Conservation (phyloP, 2,329 filamentous ascomycete species). For the Colletotrichum sp. region DNA sequence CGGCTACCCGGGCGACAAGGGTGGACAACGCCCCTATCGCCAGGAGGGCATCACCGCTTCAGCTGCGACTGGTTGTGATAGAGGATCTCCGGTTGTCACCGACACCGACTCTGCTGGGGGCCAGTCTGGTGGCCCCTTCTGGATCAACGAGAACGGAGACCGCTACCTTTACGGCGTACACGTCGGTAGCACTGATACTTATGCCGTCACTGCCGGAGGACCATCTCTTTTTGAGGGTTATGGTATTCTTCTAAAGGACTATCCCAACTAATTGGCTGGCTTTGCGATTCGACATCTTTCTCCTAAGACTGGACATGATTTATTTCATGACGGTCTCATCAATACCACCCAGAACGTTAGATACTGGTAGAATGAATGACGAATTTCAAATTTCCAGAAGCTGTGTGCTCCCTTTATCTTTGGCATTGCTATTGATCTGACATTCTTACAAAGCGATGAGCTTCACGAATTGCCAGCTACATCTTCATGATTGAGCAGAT, state of each 20-base stretch:
- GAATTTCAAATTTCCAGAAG: background rate
- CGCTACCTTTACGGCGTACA: slow-evolving; percentile 10
- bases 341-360: background rate
- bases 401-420: background rate
- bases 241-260: background rate
- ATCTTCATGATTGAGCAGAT: background rate
- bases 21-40: slow-evolving; percentile 20
- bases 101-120: slow-evolving; percentile 6
- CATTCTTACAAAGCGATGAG: background rate
- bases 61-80: background rate
- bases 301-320: background rate
- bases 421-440: background rate
- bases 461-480: background rate
- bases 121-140: slow-evolving; percentile 10
- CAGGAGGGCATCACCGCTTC: slow-evolving; percentile 10
- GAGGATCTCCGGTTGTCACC: slow-evolving; percentile 1
- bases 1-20: slow-evolving; percentile 26
- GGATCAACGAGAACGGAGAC: slow-evolving; percentile 2
- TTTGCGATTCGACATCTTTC: background rate
- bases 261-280: background rate
- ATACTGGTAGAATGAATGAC: background rate
- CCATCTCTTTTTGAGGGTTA: slow-evolving; percentile 1
- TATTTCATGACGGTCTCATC: background rate
- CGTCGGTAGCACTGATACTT: background rate
- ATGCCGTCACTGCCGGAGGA: background rate